Evolutionary conservation across 1,139 yeast genomes (phyloP), one percentile per base, ranked within the genome.

Genomic region (Yamadazyma dendronema): DNA sequence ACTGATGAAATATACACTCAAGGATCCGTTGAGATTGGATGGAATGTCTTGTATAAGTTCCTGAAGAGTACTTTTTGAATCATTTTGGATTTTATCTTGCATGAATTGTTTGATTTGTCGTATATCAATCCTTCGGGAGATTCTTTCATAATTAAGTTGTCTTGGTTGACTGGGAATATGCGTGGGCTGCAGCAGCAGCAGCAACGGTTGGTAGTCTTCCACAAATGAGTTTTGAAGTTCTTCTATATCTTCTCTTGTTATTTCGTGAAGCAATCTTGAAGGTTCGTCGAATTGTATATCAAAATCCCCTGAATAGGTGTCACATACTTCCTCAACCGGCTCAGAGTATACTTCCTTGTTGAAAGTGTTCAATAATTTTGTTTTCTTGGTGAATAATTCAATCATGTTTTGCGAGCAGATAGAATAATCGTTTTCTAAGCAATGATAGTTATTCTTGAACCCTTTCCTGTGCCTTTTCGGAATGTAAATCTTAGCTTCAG

Each of bases 111-210:
- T 90, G 40, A 90, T 67, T 25, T 72, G 65, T 49, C 79, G 77
- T 28, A 90, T 86, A 54, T 90, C 94, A 17, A 90, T 95, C 46
- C 81, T 77, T 56, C 88, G 89, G 2, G 96, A 89, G 3, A 81
- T 78, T 34, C 83, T 71, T 2, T 96, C 85, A 51, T 81, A 88
- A 44, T 74, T 79, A 12, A 40, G 22, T 14, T 31, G 26, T 5
- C 10, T 19, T 9, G 26, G 11, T 13, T 21, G 11, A 6, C 10
- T 6, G 10, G 21, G 13, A 4, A 19, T 17, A 21, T 34, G 34
- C 4, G 23, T 9, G 4, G 22, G 28, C 4, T 30, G 19, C 2
- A 81, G 77, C 4, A n/a, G n/a, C n/a, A n/a, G n/a, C n/a, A n/a
- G n/a, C n/a, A n/a, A n/a, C n/a, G n/a, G n/a, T n/a, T n/a, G n/a